Conservation (phyloP, 208 protist species). For the Wallacemonas sp. region DNA sequence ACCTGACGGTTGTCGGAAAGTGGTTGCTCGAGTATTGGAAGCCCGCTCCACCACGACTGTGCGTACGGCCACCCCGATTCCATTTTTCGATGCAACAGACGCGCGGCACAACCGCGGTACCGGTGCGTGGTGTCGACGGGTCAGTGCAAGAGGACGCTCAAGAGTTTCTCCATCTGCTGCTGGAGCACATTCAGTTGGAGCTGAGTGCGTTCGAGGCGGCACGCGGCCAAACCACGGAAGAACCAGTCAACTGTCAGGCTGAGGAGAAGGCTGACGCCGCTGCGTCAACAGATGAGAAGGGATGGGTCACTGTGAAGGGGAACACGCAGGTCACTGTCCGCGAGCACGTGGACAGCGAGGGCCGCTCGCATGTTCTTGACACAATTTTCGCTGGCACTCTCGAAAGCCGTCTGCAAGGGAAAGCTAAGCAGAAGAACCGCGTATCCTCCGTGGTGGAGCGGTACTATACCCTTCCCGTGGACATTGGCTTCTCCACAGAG, state of each 20-base stretch:
- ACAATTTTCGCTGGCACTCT: conserved; percentile 65
- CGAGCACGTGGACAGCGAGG: conserved; percentile 41
- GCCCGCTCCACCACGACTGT: conserved; percentile 12
- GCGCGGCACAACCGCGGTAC: neutral
- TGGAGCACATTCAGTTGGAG: conserved; percentile 67
- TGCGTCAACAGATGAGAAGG: conserved; percentile 26
- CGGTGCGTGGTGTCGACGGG: conserved; percentile 41
- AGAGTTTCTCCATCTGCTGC: conserved; percentile 76
- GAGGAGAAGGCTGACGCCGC: too few species aligned
- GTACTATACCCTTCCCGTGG: conserved; percentile 66
- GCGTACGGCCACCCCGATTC: conserved; percentile 30
- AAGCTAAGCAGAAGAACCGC: conserved; percentile 42
- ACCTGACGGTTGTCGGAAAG: conserved; percentile 45
- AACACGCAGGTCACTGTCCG: conserved; percentile 58
- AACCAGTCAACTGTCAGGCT: neutral
- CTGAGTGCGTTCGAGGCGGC: conserved; percentile 33
- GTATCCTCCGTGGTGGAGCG: conserved; percentile 66
- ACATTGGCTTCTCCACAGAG: conserved; percentile 59
- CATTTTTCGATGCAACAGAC: conserved; percentile 14
- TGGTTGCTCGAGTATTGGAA: conserved; percentile 81
- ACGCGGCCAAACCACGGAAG: neutral
- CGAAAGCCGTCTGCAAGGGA: conserved; percentile 74
- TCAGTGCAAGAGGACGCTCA: conserved; percentile 77
- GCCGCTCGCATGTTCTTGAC: conserved; percentile 49
- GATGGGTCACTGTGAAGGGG: conserved; percentile 70